These are phyloP conservation scores for Hypoxylon rubiginosum DNA, from an alignment of 2,329 filamentous ascomycete species.

Conservation along the genomic window DNA sequence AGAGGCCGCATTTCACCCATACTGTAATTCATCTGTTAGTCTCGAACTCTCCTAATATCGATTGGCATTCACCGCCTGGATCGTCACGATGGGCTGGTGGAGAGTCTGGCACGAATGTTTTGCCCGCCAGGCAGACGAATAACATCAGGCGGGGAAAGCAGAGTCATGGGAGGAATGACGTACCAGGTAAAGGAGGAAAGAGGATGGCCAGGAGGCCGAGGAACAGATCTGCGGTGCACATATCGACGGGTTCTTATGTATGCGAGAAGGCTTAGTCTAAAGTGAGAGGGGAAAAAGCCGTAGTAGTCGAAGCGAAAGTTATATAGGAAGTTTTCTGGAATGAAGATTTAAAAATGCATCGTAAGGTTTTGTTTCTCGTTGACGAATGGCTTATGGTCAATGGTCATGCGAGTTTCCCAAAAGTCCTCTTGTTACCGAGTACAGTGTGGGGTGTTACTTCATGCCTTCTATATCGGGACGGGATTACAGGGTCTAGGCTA, in stretches of 20 bases:
- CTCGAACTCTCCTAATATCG: background rate
- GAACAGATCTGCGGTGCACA: conserved; percentile 75
- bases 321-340: background rate
- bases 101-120: conserved; percentile 46
- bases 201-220: conserved; percentile 74
- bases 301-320: background rate
- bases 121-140: conserved; percentile 26
- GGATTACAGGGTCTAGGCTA: conserved; percentile 19
- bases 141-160: conserved; percentile 14
- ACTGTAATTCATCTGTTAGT: conserved; percentile 67
- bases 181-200: conserved; percentile 75
- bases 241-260: conserved; percentile 50
- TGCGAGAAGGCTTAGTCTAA: background rate
- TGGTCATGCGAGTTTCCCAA: conserved; percentile 19
- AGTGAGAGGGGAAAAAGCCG: background rate
- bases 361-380: conserved; percentile 20
- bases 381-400: conserved; percentile 8
- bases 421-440: background rate
- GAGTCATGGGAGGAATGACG: conserved; percentile 51
- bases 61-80: background rate
- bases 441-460: conserved; percentile 26
- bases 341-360: conserved; percentile 5
- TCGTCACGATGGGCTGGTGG: conserved; percentile 17
- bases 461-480: conserved; percentile 24
- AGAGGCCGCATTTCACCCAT: conserved; percentile 96